Base-by-base conservation (phyloP, 306 rosid genomes). In the Cicer chorassanicum region DNA sequence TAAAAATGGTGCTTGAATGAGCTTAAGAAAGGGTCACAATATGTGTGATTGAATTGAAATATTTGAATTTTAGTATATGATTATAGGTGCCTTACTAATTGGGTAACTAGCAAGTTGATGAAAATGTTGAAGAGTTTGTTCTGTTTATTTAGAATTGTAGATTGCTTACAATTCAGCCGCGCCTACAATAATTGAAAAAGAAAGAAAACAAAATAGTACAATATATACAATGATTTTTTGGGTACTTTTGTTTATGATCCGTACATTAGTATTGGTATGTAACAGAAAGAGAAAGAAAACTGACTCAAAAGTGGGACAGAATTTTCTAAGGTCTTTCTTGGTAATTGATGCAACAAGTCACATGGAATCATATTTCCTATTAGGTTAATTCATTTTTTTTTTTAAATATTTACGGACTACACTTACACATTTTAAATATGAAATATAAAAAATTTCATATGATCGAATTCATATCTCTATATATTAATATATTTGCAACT, bases 101-200 rank as follows among this genome's bases (percentile, higher is more conserved):
- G 55, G 54, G 70, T 4, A 69, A 69, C 71, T 16, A 49, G 34
- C 34, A 24, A 24, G 24, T 60, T 78, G 11, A 62, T 42, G 69
- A 5, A 78, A 61, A 70, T 48, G 72, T 0, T 21, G 11, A 55
- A 67, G 68, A 42, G 41, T 0, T 68, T 68, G 43, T 68, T 29
- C 29, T 57, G 18, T 68, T 78, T 68, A 46, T 41, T 60, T 1
- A 1, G 15, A 39, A 62, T 15, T 65, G 39, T 49, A 46, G 15
- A 65, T 70, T 41, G 38, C 55, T 45, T 54, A 53, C 70, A 24
- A 50, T 39, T 72, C 65, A 64, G 59, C 42, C 8, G 29, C 59
- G 11, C 34, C 48, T 16, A 8, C 72, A 72, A 77, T 76, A 77
- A 72, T 77, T 77, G 67, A 72, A 65, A 72, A 65, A 76, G 50